Conservation (phyloP, 768 basidiomycete species). For the Boletus insuetus region DNA sequence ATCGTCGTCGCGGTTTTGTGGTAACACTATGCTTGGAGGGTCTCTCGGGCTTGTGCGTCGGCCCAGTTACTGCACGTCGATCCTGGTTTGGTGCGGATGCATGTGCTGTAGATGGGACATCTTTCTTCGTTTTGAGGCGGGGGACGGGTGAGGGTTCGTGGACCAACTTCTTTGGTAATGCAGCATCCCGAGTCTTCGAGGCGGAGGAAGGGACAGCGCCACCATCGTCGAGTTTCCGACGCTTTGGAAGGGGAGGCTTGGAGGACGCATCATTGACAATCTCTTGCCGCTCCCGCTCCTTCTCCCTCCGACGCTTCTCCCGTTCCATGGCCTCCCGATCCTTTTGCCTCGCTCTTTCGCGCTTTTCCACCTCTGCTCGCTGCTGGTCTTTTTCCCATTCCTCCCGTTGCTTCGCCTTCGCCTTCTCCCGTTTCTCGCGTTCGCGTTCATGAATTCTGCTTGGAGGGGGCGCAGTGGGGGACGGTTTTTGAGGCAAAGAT, state of each 20-base stretch:
- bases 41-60: constrained; percentile 20
- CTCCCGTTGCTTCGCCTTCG: constrained; percentile 24
- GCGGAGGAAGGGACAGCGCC: constrained; percentile 14
- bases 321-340: constrained; percentile 23
- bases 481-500: constrained; percentile 35
- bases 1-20: constrained; percentile 46
- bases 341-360: constrained; percentile 19
- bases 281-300: constrained; percentile 28
- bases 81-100: constrained; percentile 13
- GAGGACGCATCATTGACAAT: constrained; percentile 20
- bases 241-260: constrained; percentile 33
- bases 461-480: constrained; percentile 26
- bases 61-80: constrained; percentile 2
- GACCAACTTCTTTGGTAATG: constrained; percentile 37
- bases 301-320: constrained; percentile 26
- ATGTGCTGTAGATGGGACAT: constrained; percentile 27
- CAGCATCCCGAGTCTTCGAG: constrained; percentile 24
- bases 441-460: constrained; percentile 28
- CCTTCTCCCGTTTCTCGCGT: constrained; percentile 19
- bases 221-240: constrained; percentile 42
- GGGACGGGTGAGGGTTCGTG: constrained; percentile 23
- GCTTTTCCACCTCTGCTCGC: constrained; percentile 18
- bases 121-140: constrained; percentile 38
- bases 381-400: constrained; percentile 21
- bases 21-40: constrained; percentile 14